Base-by-base conservation (phyloP, 2,329 filamentous ascomycete genomes). In the Cercospora berteroae region DNA sequence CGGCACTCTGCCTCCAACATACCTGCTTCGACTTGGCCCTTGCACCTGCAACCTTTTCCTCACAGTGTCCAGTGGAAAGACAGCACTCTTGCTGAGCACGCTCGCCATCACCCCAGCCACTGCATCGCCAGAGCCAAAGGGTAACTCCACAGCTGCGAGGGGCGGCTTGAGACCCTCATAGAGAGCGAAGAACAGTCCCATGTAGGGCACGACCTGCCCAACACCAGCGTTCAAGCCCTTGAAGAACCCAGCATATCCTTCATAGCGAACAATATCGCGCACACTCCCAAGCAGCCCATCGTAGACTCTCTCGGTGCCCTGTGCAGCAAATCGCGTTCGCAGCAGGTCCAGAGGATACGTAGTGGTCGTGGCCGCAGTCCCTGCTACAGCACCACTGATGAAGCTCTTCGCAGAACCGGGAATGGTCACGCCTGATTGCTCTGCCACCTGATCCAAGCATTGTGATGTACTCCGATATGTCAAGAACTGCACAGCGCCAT, bases 271-370 rank as follows among this genome's bases (percentile, higher is more conserved):
- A 72, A 99, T 99, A 23, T 92, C 88, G 55, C 82, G 80, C 6
- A 98, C 77, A 1, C 93, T 93, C 16, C 84, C 81, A 20, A 85
- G 74, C 16, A 99, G 83, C 4, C 89, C 92, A 1, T 81, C 74
- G 78, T 99, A 98, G n/a, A 98, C 86, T 58, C 87, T 88, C 66
- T 93, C 84, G 70, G 80, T 89, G 9, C 94, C 94, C 80, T 98
- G 94, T 0, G 95, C 95, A n/a, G 95, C 95, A 79, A 99, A 99
- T 5, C 95, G 89, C 42, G 95, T 99, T 66, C 95, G 89, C 44
- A 99, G 84, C 12, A 99, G 86, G 80, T 99, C 95, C 63, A 98
- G 87, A 23, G 95, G 95, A 80, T 99, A 99, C 65, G 95, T 98
- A 3, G 85, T 81, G 4, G 89, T 89, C 0, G 95, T 98, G 29